Percentiles rank a stretch among this genome's conserved stretches.
phyloP scores from a whole-genome alignment of 2,329 filamentous ascomycete species.

The Ceratocystis ficicola region DNA sequence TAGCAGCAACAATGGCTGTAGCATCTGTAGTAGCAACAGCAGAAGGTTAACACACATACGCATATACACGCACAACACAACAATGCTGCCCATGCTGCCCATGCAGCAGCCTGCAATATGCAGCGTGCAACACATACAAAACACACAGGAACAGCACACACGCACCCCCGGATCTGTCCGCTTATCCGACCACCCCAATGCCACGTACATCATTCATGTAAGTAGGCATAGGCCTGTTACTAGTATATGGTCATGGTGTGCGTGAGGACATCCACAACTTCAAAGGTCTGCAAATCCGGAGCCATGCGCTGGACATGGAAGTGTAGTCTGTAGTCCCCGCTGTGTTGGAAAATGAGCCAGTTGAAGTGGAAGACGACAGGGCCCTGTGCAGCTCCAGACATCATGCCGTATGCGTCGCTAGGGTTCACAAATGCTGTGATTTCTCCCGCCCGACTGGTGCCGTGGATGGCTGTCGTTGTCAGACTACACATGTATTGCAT shows the following conservation, averaged over 20 bases:
- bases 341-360: neutral
- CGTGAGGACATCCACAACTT: constrained; percentile 1
- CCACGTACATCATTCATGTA: constrained; percentile 1
- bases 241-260: constrained; percentile 5
- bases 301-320: constrained; percentile 1
- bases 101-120: too few species aligned
- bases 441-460: neutral
- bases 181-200: neutral
- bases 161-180: neutral
- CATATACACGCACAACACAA: neutral
- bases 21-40: neutral
- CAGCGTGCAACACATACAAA: too few species aligned
- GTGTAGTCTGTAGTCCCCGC: neutral
- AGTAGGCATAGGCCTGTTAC: neutral
- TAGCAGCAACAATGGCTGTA: neutral
- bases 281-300: neutral
- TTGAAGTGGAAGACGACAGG: neutral
- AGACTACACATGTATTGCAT: constrained; percentile 7
- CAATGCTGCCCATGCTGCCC: neutral
- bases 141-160: neutral
- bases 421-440: neutral
- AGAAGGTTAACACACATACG: neutral
- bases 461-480: constrained; percentile 9
- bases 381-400: neutral
- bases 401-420: neutral